Conservation (phyloP, 148 eudicot species). For the Heliamphora exappendiculata region DNA sequence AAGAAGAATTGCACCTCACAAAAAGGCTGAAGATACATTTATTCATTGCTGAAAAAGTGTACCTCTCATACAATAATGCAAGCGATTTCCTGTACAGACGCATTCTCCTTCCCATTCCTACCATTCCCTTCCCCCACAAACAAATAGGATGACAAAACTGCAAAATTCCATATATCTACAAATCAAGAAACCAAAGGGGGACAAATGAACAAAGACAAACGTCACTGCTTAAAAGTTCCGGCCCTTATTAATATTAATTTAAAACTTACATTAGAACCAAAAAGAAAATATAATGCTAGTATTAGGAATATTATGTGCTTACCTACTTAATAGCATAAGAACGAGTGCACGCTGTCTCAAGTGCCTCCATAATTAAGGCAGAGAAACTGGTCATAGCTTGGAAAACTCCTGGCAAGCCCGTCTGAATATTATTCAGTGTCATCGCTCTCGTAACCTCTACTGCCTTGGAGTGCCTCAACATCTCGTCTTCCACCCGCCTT, state of each 20-base stretch:
- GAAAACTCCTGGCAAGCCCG: constrained; percentile 92
- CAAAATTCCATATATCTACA: constrained; percentile 55
- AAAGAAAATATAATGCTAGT: neutral
- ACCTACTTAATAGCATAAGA: constrained; percentile 68
- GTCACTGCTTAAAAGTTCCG: constrained; percentile 15
- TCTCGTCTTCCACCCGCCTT: constrained; percentile 83
- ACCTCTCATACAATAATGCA: constrained; percentile 25
- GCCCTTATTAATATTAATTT: constrained; percentile 25
- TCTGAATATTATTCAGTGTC: constrained; percentile 92
- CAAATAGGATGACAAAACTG: constrained; percentile 10
- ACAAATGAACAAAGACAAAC: constrained; percentile 8
- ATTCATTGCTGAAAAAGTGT: constrained; percentile 15
- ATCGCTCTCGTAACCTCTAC: constrained; percentile 90
- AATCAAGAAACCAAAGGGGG: neutral
- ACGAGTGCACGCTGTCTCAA: constrained; percentile 68
- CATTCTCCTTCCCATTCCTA: constrained; percentile 5
- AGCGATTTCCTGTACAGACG: constrained; percentile 35
- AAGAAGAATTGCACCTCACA: neutral
- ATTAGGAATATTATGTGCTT: neutral
- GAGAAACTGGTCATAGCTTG: constrained; percentile 96
- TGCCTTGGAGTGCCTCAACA: constrained; percentile 76
- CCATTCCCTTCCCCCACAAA: neutral
- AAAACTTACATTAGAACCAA: constrained; percentile 29
- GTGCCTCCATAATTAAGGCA: constrained; percentile 53
- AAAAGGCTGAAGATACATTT: constrained; percentile 1